Conservation (phyloP, 176 grass and related monocot species). For the Ampelocalamus luodianensis region DNA sequence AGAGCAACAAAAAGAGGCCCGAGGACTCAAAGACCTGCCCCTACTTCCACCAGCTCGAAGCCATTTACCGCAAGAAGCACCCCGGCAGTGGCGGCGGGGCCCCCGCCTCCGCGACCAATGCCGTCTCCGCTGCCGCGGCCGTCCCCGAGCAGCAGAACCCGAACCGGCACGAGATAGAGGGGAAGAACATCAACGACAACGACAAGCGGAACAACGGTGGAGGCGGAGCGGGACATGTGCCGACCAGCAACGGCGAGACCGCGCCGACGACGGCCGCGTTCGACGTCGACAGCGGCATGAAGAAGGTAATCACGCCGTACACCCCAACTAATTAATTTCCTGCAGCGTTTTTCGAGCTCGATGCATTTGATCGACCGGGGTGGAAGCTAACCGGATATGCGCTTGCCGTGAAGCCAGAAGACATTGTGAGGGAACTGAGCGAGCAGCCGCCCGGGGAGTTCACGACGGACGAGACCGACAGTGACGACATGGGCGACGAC, state of each 20-base stretch:
- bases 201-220: conserved; percentile 53
- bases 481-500: conserved; percentile 59
- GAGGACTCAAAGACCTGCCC: conserved; percentile 97
- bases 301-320: conserved; percentile 47
- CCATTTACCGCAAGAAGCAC: conserved; percentile 70
- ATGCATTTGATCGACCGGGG: background rate
- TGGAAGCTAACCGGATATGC: conserved; percentile 50
- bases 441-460: conserved; percentile 54
- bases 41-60: conserved; percentile 93
- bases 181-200: conserved; percentile 58
- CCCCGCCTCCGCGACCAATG: background rate
- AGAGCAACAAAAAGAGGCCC: conserved; percentile 87
- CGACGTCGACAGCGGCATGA: conserved; percentile 31
- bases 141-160: conserved; percentile 7
- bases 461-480: conserved; percentile 65
- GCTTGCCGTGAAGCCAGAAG: conserved; percentile 77
- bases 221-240: conserved; percentile 29
- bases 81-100: background rate
- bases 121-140: conserved; percentile 1
- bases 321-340: background rate
- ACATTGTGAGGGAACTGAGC: conserved; percentile 65
- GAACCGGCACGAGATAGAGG: conserved; percentile 48
- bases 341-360: background rate
- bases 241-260: conserved; percentile 43
- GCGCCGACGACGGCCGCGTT: conserved; percentile 8